Evolutionary conservation across 352 stramenopile species (phyloP).

Genomic region (Globisporangium radiosum): DNA sequence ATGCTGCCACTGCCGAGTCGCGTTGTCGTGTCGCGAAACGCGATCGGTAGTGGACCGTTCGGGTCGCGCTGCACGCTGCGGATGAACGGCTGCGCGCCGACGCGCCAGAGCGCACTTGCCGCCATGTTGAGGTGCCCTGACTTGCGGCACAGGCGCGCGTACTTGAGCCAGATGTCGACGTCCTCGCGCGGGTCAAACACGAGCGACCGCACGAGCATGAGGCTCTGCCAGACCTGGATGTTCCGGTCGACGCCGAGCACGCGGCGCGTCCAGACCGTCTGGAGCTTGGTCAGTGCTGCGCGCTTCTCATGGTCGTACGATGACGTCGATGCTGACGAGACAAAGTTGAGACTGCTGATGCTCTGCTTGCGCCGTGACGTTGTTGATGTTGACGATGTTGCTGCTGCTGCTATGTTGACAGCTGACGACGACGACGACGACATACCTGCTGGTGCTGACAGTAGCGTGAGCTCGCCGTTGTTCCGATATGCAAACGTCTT

Average conservation of each 20-base stretch:
- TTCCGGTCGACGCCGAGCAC: constrained; percentile 94
- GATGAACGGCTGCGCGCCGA: constrained; percentile 77
- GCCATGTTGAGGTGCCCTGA: constrained; percentile 85
- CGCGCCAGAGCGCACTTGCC: constrained; percentile 70
- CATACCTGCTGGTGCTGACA: constrained; percentile 25
- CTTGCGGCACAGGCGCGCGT: constrained; percentile 89
- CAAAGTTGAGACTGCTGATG: constrained; percentile 77
- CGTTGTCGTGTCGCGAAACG: constrained; percentile 28
- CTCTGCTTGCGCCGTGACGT: constrained; percentile 55
- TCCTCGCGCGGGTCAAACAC: constrained; percentile 88
- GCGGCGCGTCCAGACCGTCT: constrained; percentile 80
- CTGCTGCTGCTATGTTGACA: constrained; percentile 9
- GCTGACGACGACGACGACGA: constrained; percentile 14
- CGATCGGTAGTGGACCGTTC: constrained; percentile 58
- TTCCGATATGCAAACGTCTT: constrained; percentile 75
- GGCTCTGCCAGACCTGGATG: constrained; percentile 91
- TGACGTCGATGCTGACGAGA: constrained; percentile 62
- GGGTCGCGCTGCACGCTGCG: constrained; percentile 69
- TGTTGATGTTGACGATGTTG: constrained; percentile 19
- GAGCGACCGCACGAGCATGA: constrained; percentile 94
- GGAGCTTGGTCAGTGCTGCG: constrained; percentile 61
- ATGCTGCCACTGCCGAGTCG: constrained; percentile 24
- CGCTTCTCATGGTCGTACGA: constrained; percentile 73
- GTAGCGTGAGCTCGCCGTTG: constrained; percentile 69
- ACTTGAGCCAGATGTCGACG: constrained; percentile 92